Conservation (phyloP, 1,284 basidiomycete genomes). For the Sanghuangporus baumii region DNA sequence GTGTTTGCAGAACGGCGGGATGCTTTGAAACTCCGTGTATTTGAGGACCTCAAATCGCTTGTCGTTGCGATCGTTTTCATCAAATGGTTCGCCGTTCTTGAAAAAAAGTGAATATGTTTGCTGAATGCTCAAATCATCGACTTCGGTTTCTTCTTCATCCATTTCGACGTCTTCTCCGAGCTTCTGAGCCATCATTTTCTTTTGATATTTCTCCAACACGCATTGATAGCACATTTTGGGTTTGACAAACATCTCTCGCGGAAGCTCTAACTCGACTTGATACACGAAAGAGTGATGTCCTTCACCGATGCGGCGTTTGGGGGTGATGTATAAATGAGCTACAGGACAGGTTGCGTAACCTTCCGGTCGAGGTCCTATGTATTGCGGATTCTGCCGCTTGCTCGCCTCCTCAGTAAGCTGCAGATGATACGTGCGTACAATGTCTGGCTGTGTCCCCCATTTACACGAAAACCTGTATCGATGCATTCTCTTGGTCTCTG, state of each 20-base stretch:
- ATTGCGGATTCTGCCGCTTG: constrained; percentile 4
- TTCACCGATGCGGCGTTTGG: constrained; percentile 18
- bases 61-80: constrained; percentile 7
- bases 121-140: neutral
- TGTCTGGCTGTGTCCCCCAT: constrained; percentile 14
- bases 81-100: constrained; percentile 8
- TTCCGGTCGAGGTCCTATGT: neutral
- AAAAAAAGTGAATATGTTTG: constrained; percentile 3
- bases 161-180: neutral
- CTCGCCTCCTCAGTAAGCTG: constrained; percentile 13
- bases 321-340: constrained; percentile 25
- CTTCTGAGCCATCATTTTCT: neutral
- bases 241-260: constrained; percentile 20
- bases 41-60: neutral
- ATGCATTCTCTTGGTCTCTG: neutral
- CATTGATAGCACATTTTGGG: constrained; percentile 14
- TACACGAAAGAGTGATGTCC: constrained; percentile 26
- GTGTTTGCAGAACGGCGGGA: constrained; percentile 14
- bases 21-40: neutral
- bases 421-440: constrained; percentile 19
- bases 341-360: constrained; percentile 12
- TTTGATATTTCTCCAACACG: constrained; percentile 9
- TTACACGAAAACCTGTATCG: neutral
- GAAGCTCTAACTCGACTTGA: constrained; percentile 24
- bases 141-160: neutral